These are phyloP conservation scores for Neurospora sp. DNA, from an alignment of 495 filamentous ascomycete species.

Conservation along the genomic window DNA sequence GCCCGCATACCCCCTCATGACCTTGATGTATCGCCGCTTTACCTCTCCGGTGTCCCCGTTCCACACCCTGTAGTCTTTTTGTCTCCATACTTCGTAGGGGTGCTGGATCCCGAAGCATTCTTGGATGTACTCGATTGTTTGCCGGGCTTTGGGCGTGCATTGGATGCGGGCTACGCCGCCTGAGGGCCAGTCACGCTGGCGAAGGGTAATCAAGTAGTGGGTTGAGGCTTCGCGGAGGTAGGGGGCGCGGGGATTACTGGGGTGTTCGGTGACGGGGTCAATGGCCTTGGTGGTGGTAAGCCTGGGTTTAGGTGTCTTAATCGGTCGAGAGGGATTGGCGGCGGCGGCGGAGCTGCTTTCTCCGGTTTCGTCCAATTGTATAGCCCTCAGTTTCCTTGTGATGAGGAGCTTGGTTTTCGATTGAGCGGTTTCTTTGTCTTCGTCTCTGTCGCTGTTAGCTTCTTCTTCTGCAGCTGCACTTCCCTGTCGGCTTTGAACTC, in stretches of 20 bases:
- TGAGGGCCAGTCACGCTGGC: background rate
- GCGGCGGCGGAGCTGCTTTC: background rate
- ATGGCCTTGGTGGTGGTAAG: background rate
- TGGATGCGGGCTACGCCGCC: background rate
- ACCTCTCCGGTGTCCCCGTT: background rate
- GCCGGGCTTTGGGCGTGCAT: background rate
- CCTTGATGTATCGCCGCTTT: background rate
- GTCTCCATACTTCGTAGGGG: background rate
- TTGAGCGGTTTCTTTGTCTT: too few species aligned
- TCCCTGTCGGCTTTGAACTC: background rate
- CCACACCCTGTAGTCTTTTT: background rate
- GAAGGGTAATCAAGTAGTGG: background rate
- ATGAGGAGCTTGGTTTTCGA: background rate
- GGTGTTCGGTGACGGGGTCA: too few species aligned
- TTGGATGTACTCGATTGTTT: background rate
- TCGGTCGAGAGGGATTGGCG: background rate
- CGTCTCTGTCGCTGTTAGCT: background rate
- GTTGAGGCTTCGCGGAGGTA: background rate
- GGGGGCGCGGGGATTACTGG: too few species aligned
- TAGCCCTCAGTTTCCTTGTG: background rate
- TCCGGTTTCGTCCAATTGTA: background rate
- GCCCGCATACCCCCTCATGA: background rate
- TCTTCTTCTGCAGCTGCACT: background rate
- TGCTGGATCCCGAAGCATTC: background rate
- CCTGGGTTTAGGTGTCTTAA: background rate